Evolutionary conservation across 768 basidiomycete genomes (phyloP).

Genomic region (Paxillus ammoniavirescens): DNA sequence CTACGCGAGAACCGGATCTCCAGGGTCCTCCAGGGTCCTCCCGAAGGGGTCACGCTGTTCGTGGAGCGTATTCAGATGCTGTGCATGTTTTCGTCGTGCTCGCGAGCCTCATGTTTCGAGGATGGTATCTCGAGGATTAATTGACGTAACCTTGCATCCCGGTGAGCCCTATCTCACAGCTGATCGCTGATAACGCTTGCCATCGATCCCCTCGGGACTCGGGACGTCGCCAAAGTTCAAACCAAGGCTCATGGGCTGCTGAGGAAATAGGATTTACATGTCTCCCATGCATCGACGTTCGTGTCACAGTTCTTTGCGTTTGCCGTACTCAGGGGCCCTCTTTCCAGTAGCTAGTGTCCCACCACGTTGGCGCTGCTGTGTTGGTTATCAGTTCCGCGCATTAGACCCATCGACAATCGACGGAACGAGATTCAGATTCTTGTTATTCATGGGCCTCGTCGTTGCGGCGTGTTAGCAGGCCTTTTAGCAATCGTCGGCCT

Average conservation of each 20-base stretch:
- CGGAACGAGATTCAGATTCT: background rate
- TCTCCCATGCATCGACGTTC: background rate
- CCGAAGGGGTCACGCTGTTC: background rate
- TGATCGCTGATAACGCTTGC: conserved; percentile 7
- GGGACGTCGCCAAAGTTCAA: background rate
- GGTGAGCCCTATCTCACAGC: too few relatives aligned
- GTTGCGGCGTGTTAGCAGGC: conserved; percentile 22
- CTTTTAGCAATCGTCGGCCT: conserved; percentile 2
- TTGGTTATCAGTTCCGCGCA: conserved; percentile 6
- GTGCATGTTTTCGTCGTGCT: background rate
- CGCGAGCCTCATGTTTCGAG: background rate
- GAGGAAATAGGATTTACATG: background rate
- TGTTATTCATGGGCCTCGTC: conserved; percentile 17
- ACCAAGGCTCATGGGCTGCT: background rate
- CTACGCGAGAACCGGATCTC: background rate
- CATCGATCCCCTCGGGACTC: background rate
- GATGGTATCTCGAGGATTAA: background rate
- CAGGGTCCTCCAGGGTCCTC: background rate
- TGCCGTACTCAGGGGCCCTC: background rate
- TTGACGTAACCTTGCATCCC: background rate
- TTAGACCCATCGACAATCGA: too few relatives aligned
- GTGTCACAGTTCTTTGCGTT: background rate
- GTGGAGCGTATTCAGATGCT: background rate
- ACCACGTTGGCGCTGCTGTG: background rate
- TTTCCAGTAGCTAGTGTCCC: background rate